A percentile compares a stretch with the other conserved stretches of the same genome.
phyloP scores from a whole-genome alignment of 208 protist genomes.

The Trypanosomatidae sp. region DNA sequence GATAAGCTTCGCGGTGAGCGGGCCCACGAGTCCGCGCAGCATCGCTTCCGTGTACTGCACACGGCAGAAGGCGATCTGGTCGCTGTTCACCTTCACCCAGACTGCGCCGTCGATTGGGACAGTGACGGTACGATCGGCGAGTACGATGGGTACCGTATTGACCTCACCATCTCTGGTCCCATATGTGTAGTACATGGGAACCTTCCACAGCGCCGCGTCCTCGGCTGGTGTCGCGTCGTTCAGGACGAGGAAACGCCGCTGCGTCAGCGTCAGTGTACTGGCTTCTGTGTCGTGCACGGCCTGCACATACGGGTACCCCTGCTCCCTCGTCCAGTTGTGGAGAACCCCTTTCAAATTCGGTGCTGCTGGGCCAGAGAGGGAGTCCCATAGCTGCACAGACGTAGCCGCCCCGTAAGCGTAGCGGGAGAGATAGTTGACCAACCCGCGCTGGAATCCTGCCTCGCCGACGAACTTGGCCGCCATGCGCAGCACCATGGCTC shows the following conservation, averaged over 20 bases:
- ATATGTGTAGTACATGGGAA: constrained; percentile 45
- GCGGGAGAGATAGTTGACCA: constrained; percentile 77
- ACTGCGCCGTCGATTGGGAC: constrained; percentile 17
- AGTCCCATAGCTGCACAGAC: constrained; percentile 88
- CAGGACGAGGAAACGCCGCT: constrained; percentile 48
- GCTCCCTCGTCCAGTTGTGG: constrained; percentile 64
- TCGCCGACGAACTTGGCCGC: constrained; percentile 79
- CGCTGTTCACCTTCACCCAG: constrained; percentile 78
- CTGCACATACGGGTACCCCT: constrained; percentile 75
- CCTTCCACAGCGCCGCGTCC: constrained; percentile 66
- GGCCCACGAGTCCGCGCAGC: constrained; percentile 37
- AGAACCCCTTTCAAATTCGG: constrained; percentile 60
- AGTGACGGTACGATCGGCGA: constrained; percentile 18
- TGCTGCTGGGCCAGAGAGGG: constrained; percentile 62
- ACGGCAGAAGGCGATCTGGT: constrained; percentile 75
- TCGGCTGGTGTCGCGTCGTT: constrained; percentile 33
- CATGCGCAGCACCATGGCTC: constrained; percentile 88
- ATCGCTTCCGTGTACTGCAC: constrained; percentile 63
- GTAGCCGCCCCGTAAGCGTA: constrained; percentile 73
- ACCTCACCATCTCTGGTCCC: constrained; percentile 18
- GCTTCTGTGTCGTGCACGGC: constrained; percentile 14
- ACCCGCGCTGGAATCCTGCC: constrained; percentile 71
- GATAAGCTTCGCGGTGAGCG: constrained; percentile 41
- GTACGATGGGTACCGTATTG: constrained; percentile 16
- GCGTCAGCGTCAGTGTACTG: constrained; percentile 29